Base-by-base conservation (phyloP, 2,329 filamentous ascomycete species). In the Scopulariopsis brevicaulis region DNA sequence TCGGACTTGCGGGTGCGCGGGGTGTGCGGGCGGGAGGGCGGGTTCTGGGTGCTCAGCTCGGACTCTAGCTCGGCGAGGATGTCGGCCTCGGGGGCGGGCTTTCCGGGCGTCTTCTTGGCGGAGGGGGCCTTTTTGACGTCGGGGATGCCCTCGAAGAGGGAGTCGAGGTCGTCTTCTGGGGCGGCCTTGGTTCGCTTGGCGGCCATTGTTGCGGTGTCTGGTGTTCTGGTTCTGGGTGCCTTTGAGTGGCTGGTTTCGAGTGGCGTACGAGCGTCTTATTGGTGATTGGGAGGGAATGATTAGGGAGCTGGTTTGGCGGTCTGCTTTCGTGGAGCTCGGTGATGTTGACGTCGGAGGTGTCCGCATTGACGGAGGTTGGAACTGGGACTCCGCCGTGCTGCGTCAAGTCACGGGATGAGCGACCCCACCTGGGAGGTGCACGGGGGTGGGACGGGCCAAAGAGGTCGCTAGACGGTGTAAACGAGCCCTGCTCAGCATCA, bases 11-110 rank as follows among this genome's bases (percentile, higher is more conserved):
- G 46, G 37, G 77, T 77, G 64, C 89, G 87, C 46, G 93, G 94
- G 1, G 93, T 97, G 66, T 89, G 86, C 18, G 93, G 89, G 54
- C 92, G 85, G 62, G 85, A 85, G 46, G 87, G 81, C 35, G 89
- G 81, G 67, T 86, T 78, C 69, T 89, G 84, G 57, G 83, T 79
- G 65, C 84, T 89, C 51, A 96, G 82, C 68, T 82, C 73, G 64
- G 70, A 73, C 70, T 95, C 89, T 60, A 97, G 82, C 65, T 96
- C 92, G 61, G 91, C 57, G 46, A 97, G 81, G 59, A 93, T 84
- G 69, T 96, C 91, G 64, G 89, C 81, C 65, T 86, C 80, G 64
- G 70, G 66, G 67, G 71, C 72, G 56, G 73, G 66, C 68, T 80
- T 80, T 63, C 76, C 71, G 57, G 69, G 62, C 20, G 74, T 63